phyloP scores from a whole-genome alignment of 192 early-diverging fungal species.

The Umbelopsis sp. region DNA sequence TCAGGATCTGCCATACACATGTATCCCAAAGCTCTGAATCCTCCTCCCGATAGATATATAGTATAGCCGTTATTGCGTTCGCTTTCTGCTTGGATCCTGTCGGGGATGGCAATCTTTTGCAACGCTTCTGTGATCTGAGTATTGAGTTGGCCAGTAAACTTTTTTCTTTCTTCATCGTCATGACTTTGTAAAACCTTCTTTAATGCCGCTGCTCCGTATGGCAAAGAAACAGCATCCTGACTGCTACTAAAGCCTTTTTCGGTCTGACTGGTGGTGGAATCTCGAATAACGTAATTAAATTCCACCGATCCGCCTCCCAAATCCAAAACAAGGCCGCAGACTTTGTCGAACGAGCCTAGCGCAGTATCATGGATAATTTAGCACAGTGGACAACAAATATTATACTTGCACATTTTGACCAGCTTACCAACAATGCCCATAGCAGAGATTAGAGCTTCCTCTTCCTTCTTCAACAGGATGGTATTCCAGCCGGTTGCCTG shows the following conservation, averaged over 20 bases:
- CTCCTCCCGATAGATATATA: conserved; percentile 57
- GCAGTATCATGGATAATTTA: not conserved
- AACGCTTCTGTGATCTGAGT: conserved; percentile 44
- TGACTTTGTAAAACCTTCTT: conserved; percentile 44
- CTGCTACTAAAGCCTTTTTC: conserved; percentile 30
- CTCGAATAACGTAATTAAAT: conserved; percentile 54
- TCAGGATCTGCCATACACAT: conserved; percentile 48
- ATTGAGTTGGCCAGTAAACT: conserved; percentile 35
- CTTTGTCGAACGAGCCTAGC: conserved; percentile 50
- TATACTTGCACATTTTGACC: not conserved
- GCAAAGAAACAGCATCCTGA: conserved; percentile 42
- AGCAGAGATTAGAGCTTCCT: conserved; percentile 56
- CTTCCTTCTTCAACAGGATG: conserved; percentile 41
- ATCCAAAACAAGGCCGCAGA: conserved; percentile 58
- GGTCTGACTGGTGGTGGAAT: conserved; percentile 25
- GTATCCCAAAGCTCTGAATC: conserved; percentile 58
- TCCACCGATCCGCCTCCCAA: conserved; percentile 61
- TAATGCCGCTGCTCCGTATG: conserved; percentile 56
- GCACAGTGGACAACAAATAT: not conserved
- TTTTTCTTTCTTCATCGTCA: conserved; percentile 18
- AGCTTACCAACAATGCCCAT: conserved; percentile 52
- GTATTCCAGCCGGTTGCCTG: conserved; percentile 48
- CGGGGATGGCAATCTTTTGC: conserved; percentile 26
- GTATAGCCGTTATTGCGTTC: conserved; percentile 40
- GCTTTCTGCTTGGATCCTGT: conserved; percentile 25